Base-by-base conservation (phyloP, 768 basidiomycete genomes). In the Hericium coralloides region DNA sequence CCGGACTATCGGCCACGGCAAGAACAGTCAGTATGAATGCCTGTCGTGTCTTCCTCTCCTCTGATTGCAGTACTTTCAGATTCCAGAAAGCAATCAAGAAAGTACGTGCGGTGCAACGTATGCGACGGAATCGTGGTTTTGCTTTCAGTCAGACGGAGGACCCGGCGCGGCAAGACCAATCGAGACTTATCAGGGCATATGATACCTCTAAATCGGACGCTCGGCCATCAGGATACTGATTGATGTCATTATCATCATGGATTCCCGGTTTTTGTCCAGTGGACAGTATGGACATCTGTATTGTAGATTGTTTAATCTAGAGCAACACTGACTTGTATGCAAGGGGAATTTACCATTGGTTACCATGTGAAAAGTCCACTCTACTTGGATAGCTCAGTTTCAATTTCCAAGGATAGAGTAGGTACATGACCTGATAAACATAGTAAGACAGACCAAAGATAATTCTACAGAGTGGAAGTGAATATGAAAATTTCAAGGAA, bases 41-140 rank as follows among this genome's bases (percentile, higher is more conserved):
- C 41, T 10, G 18, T 52, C 38, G n/a, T 50, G 64, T 55, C 60
- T 38, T 36, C 38, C 56, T n/a, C 51, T 53, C 63, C 26, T 64
- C 38, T 10, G 8, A 26, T 12, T 37, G 15, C 41, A 36, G 38
- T 58, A 25, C 52, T 31, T 23, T 6, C 57, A 95, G 92, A 71
- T 97, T 97, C 74, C 94, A 98, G 71, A 97, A 98, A 69, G 97
- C 97, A 15, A 99, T 99, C 79, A 98, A 98, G 73, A 99, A 99
- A 70, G 97, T 99, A 12, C 84, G 97, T n/a, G 97, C 97, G 0
- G 91, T 94, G 2, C 97, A 99, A 68, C 84, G 97, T 37, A 92
- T 98, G 89, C 87, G 97, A 14, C 80, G 92, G 56, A 97, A 92
- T 60, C 85, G 97, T 50, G 97, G 97, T 3, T 99, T 98, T 68